Evolutionary conservation across 345 rosid genomes (phyloP).

Genomic region (Citrus glauca): DNA sequence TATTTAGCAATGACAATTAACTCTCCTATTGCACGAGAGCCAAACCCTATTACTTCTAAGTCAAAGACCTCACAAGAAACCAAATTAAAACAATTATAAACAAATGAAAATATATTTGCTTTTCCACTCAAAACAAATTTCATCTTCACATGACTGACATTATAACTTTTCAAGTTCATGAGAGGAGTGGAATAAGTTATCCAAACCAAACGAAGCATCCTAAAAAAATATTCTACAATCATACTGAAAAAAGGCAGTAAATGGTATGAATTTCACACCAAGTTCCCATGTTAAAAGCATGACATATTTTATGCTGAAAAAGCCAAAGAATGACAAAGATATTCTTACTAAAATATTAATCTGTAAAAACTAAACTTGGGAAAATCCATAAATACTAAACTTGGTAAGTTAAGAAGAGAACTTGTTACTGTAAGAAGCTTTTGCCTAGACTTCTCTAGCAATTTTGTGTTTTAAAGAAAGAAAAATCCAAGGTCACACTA

Average conservation of each 20-base stretch:
- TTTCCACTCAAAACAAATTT: too few relatives aligned
- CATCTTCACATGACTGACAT: neutral
- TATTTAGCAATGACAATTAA: too few relatives aligned
- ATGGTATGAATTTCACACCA: neutral
- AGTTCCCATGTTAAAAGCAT: neutral
- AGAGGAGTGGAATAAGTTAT: too few relatives aligned
- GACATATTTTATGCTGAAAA: conserved; percentile 13
- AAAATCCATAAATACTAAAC: neutral
- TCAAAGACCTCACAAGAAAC: neutral
- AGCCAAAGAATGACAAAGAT: neutral
- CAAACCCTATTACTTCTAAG: too few relatives aligned
- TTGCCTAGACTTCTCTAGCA: conserved; percentile 26
- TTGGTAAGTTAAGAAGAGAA: conserved; percentile 1
- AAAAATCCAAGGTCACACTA: conserved; percentile 15
- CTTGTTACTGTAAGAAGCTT: conserved; percentile 13
- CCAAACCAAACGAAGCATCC: neutral
- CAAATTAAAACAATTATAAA: neutral
- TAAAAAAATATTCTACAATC: neutral
- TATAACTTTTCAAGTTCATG: neutral
- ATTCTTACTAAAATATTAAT: neutral
- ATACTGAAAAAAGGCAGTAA: neutral
- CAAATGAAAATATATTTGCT: neutral
- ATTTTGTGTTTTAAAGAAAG: conserved; percentile 16
- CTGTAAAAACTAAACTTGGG: neutral
- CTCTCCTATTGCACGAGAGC: too few relatives aligned